phyloP scores from a whole-genome alignment of 2,329 filamentous ascomycete genomes.

The Aureobasidium subglaciale region DNA sequence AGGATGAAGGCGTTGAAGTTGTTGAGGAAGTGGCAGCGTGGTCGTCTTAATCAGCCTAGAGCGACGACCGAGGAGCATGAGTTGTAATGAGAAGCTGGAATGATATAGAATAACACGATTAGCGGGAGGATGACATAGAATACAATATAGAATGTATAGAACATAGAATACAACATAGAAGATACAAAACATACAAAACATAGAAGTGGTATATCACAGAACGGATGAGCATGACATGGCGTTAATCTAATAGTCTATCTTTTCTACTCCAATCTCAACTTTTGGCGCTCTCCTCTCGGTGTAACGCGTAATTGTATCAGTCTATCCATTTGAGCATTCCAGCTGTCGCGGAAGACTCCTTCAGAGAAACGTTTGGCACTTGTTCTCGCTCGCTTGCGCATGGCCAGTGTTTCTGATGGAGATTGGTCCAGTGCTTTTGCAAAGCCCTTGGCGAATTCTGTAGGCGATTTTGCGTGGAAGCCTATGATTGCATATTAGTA shows the following conservation, averaged over 20 bases:
- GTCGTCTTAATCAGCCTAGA: neutral
- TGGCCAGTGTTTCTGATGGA: conserved; percentile 58
- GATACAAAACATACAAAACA: too few relatives aligned
- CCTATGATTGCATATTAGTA: conserved; percentile 41
- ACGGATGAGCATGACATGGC: neutral
- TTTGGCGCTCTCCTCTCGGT: neutral
- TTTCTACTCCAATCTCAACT: neutral
- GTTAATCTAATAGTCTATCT: neutral
- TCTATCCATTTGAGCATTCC: conserved; percentile 67
- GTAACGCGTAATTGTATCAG: conserved; percentile 44
- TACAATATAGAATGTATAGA: too few relatives aligned
- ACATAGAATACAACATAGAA: too few relatives aligned
- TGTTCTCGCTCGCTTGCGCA: conserved; percentile 66
- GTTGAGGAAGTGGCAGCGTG: conserved; percentile 1
- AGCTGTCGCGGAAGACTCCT: conserved; percentile 71
- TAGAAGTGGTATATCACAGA: neutral
- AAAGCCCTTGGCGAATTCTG: conserved; percentile 76
- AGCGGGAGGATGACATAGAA: too few relatives aligned
- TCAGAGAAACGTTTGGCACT: conserved; percentile 84
- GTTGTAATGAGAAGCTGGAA: neutral
- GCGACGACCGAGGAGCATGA: neutral
- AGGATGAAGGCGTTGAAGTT: neutral
- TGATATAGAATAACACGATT: neutral
- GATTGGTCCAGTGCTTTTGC: conserved; percentile 65
- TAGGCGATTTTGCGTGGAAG: conserved; percentile 72